Percentiles rank a stretch among this genome's conserved stretches.
phyloP scores from a whole-genome alignment of 148 eudicot species.

The Nepenthes gracilis region DNA sequence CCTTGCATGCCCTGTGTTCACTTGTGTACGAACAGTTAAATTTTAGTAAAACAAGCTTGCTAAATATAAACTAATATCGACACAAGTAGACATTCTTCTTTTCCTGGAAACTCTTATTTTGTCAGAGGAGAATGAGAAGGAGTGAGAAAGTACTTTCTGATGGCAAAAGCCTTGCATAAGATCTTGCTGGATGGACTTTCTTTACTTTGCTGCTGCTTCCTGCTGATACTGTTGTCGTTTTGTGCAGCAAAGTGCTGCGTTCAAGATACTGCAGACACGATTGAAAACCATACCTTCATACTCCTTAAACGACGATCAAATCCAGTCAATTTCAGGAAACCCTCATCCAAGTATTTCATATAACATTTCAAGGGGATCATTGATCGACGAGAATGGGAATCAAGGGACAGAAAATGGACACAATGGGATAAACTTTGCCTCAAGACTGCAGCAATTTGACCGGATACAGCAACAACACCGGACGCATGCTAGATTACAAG shows the following conservation, averaged over 20 bases:
- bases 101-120: no score
- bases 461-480: slow-evolving; percentile 74
- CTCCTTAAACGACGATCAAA: slow-evolving; percentile 50
- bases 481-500: slow-evolving; percentile 29
- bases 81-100: no score
- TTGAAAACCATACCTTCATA: slow-evolving; percentile 78
- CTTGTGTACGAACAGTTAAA: no score
- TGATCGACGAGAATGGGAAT: slow-evolving; percentile 27
- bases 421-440: slow-evolving; percentile 73
- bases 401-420: slow-evolving; percentile 27
- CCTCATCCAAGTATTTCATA: slow-evolving; percentile 18
- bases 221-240: neutral
- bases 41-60: no score
- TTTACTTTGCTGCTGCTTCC: neutral
- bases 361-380: slow-evolving; percentile 16
- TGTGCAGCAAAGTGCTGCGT: slow-evolving; percentile 62
- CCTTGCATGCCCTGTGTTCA: no score
- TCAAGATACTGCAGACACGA: slow-evolving; percentile 81
- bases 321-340: slow-evolving; percentile 21
- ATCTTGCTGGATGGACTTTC: neutral
- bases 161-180: neutral
- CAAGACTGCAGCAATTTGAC: slow-evolving; percentile 60
- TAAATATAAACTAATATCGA: no score
- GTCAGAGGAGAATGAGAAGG: no score
- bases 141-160: no score